These are phyloP conservation scores for Lactarius pseudohatsudake DNA, from an alignment of 768 basidiomycete genomes.

Conservation along the genomic window DNA sequence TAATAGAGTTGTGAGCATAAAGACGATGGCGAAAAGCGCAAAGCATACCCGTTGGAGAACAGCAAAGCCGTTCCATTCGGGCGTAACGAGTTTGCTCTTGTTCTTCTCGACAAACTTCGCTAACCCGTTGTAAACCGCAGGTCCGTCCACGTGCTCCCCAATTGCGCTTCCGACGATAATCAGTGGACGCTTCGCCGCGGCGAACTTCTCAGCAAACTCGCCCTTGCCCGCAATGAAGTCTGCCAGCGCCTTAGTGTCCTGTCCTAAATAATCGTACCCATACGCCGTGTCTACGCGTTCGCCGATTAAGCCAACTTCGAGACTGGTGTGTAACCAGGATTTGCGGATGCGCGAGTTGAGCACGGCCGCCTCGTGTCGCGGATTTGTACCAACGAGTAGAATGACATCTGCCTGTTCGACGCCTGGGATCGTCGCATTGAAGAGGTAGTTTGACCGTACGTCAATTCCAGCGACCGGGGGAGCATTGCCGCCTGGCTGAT, in stretches of 20 bases:
- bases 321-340: slow-evolving; percentile 83
- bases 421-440: slow-evolving; percentile 90
- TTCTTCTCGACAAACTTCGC: slow-evolving; percentile 79
- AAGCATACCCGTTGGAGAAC: slow-evolving; percentile 82
- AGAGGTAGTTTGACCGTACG: slow-evolving; percentile 92
- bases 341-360: slow-evolving; percentile 96
- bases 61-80: slow-evolving; percentile 95
- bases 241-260: slow-evolving; percentile 68
- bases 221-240: slow-evolving; percentile 78
- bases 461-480: slow-evolving; percentile 81
- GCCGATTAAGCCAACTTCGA: slow-evolving; percentile 89
- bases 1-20: slow-evolving; percentile 35
- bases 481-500: slow-evolving; percentile 65
- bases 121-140: slow-evolving; percentile 71
- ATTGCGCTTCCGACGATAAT: slow-evolving; percentile 91
- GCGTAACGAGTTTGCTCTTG: slow-evolving; percentile 70
- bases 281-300: slow-evolving; percentile 90
- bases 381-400: slow-evolving; percentile 93
- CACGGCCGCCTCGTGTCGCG: slow-evolving; percentile 94
- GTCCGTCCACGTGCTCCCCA: slow-evolving; percentile 81
- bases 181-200: slow-evolving; percentile 84
- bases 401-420: slow-evolving; percentile 91
- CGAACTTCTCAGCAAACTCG: slow-evolving; percentile 82
- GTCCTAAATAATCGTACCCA: slow-evolving; percentile 89
- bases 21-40: slow-evolving; percentile 7